Evolutionary conservation across 371 early-diverging fungal genomes (phyloP).

Genomic region (Lichtheimia corymbifera): DNA sequence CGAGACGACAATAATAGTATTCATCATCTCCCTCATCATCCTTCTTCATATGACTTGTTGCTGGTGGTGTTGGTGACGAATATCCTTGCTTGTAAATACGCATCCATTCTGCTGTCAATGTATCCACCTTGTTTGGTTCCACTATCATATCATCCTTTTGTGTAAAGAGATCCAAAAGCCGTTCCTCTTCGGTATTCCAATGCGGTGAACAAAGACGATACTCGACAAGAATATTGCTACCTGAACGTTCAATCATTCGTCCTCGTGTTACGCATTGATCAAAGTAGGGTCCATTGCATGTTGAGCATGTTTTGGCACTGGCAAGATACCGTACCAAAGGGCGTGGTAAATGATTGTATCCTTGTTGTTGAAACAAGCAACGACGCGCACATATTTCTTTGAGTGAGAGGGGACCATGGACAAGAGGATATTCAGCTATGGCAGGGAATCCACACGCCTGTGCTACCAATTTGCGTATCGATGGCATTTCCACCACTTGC

Average conservation of each 20-base stretch:
- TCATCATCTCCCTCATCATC: not conserved
- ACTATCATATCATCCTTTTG: not conserved
- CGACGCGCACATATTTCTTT: constrained; percentile 73
- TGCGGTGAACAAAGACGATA: constrained; percentile 77
- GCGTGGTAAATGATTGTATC: constrained; percentile 23
- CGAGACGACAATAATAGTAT: constrained; percentile 10
- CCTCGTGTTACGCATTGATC: constrained; percentile 61
- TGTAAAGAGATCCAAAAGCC: constrained; percentile 38
- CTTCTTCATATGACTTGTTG: not conserved
- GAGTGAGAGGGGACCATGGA: constrained; percentile 53
- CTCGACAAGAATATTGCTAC: constrained; percentile 58
- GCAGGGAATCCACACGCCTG: constrained; percentile 52
- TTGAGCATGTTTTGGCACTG: constrained; percentile 75
- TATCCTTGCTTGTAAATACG: not conserved
- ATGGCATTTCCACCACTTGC: constrained; percentile 67
- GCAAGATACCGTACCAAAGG: constrained; percentile 62
- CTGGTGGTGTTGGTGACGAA: not conserved
- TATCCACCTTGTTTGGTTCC: not conserved
- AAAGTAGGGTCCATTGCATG: constrained; percentile 88
- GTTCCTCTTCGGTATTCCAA: constrained; percentile 73
- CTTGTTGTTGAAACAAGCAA: constrained; percentile 34
- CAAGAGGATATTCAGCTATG: constrained; percentile 18
- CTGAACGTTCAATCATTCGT: constrained; percentile 61
- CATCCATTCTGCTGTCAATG: not conserved
- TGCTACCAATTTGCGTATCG: constrained; percentile 60